A percentile compares a stretch with the other conserved stretches of the same genome.
Conservation (phyloP, 1,139 yeast species). For the Arxiozyma telluris region DNA sequence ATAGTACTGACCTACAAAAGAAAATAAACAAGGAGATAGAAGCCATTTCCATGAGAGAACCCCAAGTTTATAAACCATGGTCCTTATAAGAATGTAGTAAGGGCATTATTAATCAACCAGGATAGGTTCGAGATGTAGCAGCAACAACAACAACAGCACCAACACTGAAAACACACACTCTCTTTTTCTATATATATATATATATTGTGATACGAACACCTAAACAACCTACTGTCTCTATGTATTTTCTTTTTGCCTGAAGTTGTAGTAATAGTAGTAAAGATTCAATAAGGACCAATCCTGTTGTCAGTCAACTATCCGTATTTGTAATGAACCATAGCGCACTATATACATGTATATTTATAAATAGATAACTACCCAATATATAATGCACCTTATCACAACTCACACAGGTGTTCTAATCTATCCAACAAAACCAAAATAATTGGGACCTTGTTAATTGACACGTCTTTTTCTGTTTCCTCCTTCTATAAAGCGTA, state of each 20-base stretch:
- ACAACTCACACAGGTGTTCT: not conserved
- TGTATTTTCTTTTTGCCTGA: not conserved
- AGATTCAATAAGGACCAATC: not conserved
- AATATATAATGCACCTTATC: no score
- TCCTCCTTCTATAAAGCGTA: not conserved
- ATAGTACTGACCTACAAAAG: conserved; percentile 14
- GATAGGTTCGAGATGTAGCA: not conserved
- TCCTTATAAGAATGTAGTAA: conserved; percentile 18
- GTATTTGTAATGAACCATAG: not conserved
- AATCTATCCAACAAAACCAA: not conserved
- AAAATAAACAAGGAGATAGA: conserved; percentile 20
- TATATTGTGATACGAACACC: not conserved
- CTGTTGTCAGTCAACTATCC: not conserved
- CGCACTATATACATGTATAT: not conserved
- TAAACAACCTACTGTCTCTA: not conserved
- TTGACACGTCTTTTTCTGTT: not conserved
- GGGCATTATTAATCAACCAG: not conserved
- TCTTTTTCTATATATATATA: no score
- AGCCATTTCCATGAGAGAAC: conserved; percentile 24
- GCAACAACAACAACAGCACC: not conserved
- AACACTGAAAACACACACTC: no score
- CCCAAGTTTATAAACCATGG: conserved; percentile 28
- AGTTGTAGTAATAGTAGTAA: not conserved
- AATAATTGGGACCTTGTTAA: no score
- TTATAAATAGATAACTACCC: not conserved